These are phyloP conservation scores for Ceratocystis harringtonii DNA, from an alignment of 2,329 filamentous ascomycete species.

Conservation along the genomic window DNA sequence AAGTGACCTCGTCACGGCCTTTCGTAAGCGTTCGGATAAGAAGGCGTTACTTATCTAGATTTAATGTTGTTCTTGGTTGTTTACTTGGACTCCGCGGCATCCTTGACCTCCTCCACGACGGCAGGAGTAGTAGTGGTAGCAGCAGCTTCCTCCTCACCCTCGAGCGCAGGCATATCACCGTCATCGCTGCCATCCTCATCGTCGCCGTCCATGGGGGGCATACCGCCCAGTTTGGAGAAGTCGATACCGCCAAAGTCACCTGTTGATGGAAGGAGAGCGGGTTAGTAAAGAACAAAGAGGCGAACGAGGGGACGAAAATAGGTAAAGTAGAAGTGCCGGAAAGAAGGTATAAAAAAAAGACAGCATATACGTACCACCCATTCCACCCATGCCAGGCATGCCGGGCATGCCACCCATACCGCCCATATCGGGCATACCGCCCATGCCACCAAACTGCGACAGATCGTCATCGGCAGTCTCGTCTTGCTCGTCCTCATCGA, in stretches of 20 bases:
- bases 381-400: conserved; percentile 48
- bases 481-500: conserved; percentile 97
- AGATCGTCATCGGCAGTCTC: conserved; percentile 73
- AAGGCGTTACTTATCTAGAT: conserved; percentile 1
- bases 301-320: not conserved
- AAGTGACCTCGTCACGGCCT: not conserved
- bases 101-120: conserved; percentile 1
- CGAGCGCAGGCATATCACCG: conserved; percentile 69
- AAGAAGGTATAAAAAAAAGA: not conserved
- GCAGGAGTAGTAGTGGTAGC: conserved; percentile 9
- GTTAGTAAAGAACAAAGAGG: not conserved
- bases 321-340: too few relatives aligned
- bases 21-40: not conserved
- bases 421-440: conserved; percentile 39
- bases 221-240: conserved; percentile 71
- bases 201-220: conserved; percentile 26
- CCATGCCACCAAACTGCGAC: conserved; percentile 51
- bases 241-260: conserved; percentile 78
- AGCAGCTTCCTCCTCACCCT: conserved; percentile 34
- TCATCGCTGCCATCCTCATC: conserved; percentile 45
- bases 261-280: not conserved
- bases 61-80: conserved; percentile 3
- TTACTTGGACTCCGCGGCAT: conserved; percentile 4
- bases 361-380: conserved; percentile 33
- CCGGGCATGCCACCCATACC: conserved; percentile 26